Base-by-base conservation (phyloP, 2,329 filamentous ascomycete genomes). In the Gnomoniopsis smithogilvyi region DNA sequence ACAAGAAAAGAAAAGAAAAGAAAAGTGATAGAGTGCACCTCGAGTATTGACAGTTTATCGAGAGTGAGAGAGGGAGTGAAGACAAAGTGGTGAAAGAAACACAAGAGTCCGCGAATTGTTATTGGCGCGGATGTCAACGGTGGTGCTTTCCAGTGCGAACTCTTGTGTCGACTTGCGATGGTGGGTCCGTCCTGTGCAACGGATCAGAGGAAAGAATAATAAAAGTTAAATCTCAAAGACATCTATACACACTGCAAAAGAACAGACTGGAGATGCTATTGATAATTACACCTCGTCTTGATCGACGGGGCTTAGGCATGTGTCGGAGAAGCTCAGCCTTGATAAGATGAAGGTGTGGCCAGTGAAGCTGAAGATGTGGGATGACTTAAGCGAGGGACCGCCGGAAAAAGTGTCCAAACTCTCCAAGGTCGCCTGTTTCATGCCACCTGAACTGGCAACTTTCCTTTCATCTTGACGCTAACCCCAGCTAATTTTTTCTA, bases 381-480 rank as follows among this genome's bases (percentile, higher is more conserved):
- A 49, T 45, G 36, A 41, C 1, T 17, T 49, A 30, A 14, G 12
- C 15, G 46, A 33, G 12, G n/a, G 15, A 21, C n/a, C n/a, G 11
- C 46, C 22, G 46, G 46, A n/a, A 24, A 43, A 14, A 41, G 50
- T 26, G 24, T 26, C 21, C 24, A 12, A 24, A 26, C 41, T 22
- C 46, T 33, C 33, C 8, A 46, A 46, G 41, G 51, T 33, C 46
- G 51, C 41, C 24, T 54, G 51, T 54, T 54, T 46, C 51, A 54
- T 54, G 51, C 51, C 41, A 43, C 51, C 41, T 45, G n/a, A 11
- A 21, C 17, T 51, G 15, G 6, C n/a, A 51, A 51, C 43, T 45
- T 11, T 19, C 12, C 19, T 2, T 45, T 22, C 43, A 45, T 19
- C 43, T 41, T 14, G 8, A n/a, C 36, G 36, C 36, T 41, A 41